Evolutionary conservation across 1,284 basidiomycete species (phyloP), one percentile per base, ranked within the genome.

Genomic region (Cystobasidium slooffiae): DNA sequence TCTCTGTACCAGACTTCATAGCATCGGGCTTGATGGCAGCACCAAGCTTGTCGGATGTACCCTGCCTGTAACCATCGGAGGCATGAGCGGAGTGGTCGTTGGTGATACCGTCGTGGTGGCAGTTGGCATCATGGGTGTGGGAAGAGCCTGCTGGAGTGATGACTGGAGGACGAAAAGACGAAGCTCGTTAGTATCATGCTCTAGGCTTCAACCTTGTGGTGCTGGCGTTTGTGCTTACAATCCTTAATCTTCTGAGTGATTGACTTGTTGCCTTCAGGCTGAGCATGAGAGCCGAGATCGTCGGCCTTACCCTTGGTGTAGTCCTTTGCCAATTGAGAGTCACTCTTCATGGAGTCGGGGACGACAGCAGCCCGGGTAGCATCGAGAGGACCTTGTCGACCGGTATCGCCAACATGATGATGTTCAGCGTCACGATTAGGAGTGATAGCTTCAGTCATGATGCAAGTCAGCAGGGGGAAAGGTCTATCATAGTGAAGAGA

Each of bases 161-260:
- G 64, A 66, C 64, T 66, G 31, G 6, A 24, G 1, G 2, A 14
- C 16, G 43, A n/a, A 22, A 62, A 6, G 12, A 61, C 7, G n/a
- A 3, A 18, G 56, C 20, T n/a, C 56, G n/a, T 59, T n/a, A 59
- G 56, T 39, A 20, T 20, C n/a, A 4, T 18, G 22, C 12, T 12
- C 46, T 7, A 14, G 20, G 41, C 18, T 16, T 2, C 31, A 31
- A 31, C 31, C 31, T 31, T 31, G 31, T 31, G 31, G 8, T 52
- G 31, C 16, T 39, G n/a, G 56, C 4, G 3, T 24, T 44, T 5
- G 5, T 9, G 22, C 41, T 24, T 58, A 55, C 49, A 66, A 31
- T 66, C 62, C 52, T 66, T 73, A 52, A 73, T 51, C 51, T 73
- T 73, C 70, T 73, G 70, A 1, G n/a, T 43, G 43, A 73, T n/a